These are phyloP conservation scores for rapeseed (Brassica napus) DNA, from an alignment of 345 rosid species.

Conservation along the genomic window DNA sequence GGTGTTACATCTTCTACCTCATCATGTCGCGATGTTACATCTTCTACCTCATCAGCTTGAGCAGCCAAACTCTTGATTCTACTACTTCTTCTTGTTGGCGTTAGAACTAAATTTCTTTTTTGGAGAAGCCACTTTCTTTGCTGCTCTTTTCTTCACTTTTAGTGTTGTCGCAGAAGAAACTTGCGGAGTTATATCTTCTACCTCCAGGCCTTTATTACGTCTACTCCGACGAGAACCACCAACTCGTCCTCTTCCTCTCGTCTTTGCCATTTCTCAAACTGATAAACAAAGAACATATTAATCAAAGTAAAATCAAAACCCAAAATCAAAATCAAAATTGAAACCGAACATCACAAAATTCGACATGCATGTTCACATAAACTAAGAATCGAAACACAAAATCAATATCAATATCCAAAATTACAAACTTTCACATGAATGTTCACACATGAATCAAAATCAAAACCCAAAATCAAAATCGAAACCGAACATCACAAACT, in stretches of 20 bases:
- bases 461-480: too few species aligned
- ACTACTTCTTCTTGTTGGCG: too few species aligned
- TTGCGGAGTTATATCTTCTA: not conserved
- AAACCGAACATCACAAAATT: not conserved
- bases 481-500: not conserved
- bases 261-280: slow-evolving; percentile 1
- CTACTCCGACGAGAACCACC: slow-evolving; percentile 5
- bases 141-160: too few species aligned
- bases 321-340: not conserved
- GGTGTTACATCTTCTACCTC: not conserved
- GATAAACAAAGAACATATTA: not conserved
- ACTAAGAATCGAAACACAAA: not conserved
- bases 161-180: not conserved
- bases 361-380: not conserved
- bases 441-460: too few species aligned
- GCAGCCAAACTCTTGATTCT: too few species aligned
- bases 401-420: not conserved
- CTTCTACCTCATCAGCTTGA: not conserved
- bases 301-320: not conserved
- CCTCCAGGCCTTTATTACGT: not conserved
- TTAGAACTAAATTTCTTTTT: not conserved
- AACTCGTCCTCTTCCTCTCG: slow-evolving; percentile 10
- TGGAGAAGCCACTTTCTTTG: not conserved
- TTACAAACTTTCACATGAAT: too few species aligned
- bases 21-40: not conserved